Percentiles rank a stretch among this genome's conserved stretches.
phyloP scores from a whole-genome alignment of 352 stramenopile species.

The Aphanomyces astaci region DNA sequence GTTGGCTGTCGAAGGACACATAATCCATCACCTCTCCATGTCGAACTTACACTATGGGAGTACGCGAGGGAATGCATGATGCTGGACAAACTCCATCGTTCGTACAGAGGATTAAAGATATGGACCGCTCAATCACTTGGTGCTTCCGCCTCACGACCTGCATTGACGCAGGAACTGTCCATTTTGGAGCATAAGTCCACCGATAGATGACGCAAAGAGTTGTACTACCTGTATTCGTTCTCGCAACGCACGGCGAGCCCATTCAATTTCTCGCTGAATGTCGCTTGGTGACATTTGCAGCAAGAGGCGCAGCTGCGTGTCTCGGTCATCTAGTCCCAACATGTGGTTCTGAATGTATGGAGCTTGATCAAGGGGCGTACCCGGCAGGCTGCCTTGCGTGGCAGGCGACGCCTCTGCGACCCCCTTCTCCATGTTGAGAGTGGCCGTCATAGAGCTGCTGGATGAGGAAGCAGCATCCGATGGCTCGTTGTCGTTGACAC shows the following conservation, averaged over 20 bases:
- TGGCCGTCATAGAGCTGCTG: no score
- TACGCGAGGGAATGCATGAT: no score
- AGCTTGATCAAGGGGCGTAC: neutral
- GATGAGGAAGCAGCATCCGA: neutral
- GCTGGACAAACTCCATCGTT: no score
- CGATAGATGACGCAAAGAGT: neutral
- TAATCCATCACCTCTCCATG: no score
- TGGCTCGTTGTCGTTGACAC: neutral
- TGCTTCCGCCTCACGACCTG: neutral
- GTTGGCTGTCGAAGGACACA: no score
- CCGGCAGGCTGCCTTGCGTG: no score
- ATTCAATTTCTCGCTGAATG: conserved; percentile 12
- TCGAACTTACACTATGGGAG: no score
- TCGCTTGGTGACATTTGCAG: neutral
- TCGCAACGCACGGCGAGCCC: conserved; percentile 12
- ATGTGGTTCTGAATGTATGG: no score
- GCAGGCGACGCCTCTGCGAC: no score
- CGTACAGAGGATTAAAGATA: no score
- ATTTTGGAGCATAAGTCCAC: neutral
- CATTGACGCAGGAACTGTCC: neutral
- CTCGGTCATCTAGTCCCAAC: neutral
- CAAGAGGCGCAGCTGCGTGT: neutral
- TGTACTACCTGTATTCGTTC: conserved; percentile 17
- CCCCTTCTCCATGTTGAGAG: no score
- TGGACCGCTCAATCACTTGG: no score